Evolutionary conservation across 768 basidiomycete genomes (phyloP).

Genomic region (Lentinula sp.): DNA sequence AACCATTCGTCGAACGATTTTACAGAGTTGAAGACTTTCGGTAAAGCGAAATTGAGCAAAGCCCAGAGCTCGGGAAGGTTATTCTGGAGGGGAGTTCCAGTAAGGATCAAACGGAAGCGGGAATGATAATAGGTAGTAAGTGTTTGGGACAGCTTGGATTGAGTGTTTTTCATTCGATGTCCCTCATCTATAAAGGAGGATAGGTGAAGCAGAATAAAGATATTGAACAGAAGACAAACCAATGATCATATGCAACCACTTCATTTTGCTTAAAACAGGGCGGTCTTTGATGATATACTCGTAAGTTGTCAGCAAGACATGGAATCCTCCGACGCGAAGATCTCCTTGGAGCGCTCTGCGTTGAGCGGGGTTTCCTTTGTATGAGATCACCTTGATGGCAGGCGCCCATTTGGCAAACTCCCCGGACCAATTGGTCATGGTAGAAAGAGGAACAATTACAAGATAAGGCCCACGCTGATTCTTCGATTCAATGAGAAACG

Average conservation of each 20-base stretch:
- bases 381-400: conserved; percentile 67
- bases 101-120: conserved; percentile 88
- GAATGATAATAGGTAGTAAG: conserved; percentile 91
- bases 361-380: conserved; percentile 87
- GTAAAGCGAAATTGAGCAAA: conserved; percentile 89
- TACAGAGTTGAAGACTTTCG: conserved; percentile 97
- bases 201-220: not conserved
- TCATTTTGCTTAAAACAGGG: conserved; percentile 82
- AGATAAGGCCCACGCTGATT: conserved; percentile 91
- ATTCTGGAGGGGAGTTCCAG: conserved; percentile 94
- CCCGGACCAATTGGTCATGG: conserved; percentile 95
- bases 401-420: conserved; percentile 99
- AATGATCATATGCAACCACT: conserved; percentile 98
- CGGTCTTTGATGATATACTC: conserved; percentile 98
- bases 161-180: conserved; percentile 97
- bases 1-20: conserved; percentile 99
- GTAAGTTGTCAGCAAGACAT: conserved; percentile 90
- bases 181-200: conserved; percentile 69
- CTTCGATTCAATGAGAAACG: conserved; percentile 91
- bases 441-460: conserved; percentile 92
- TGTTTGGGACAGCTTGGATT: conserved; percentile 82
- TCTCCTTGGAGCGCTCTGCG: conserved; percentile 75
- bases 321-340: conserved; percentile 76
- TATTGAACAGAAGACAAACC: conserved; percentile 38
- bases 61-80: conserved; percentile 96